Evolutionary conservation across 2,329 filamentous ascomycete species (phyloP), one percentile per base, ranked within the genome.

Genomic region (Macrophomina pseudophaseolina): DNA sequence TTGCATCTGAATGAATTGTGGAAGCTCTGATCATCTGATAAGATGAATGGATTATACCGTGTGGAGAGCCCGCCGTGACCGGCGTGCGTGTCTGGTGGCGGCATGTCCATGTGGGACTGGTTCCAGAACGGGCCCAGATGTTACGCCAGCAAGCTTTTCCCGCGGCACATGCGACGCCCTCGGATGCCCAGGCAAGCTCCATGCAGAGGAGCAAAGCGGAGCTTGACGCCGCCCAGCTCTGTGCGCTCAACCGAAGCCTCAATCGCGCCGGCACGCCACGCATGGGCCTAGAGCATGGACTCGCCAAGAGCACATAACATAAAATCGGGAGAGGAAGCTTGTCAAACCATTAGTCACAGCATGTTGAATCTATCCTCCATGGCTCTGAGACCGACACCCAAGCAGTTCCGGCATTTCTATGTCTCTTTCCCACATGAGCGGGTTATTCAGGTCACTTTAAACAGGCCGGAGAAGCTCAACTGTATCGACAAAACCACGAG

Each of bases 371-470:
- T 32, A 14, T 32, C 16, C 28, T 32, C 30, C n/a, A 68, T 68
- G 66, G 48, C 53, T 32, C 53, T 68, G 7, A 60, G 46, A 67
- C 63, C 60, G 18, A 67, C 5, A n/a, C 30, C 42, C 1, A 18
- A 28, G 14, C 48, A 66, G n/a, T 66, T 65, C 67, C 48, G 64
- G 30, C 32, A 70, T 18, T 70, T 60, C 18, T 53, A 42, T 42
- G 58, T 62, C 12, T 62, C 58, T 16, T 62, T 62, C 23, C 58
- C 65, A 2, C 64, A 69, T 1, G 66, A 69, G 56, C 69, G 68
- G n/a, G 67, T 62, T 1, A 5, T 84, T 4, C 77, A 82, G 51
- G 77, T 84, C 32, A 82, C 80, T 46, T 81, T 83, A 69, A 79
- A 81, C 70, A 77, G 80, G 2, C 74, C 78, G 28, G 71, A 72